Base-by-base conservation (phyloP, 768 basidiomycete genomes). In the Clitopilus hobsonii region DNA sequence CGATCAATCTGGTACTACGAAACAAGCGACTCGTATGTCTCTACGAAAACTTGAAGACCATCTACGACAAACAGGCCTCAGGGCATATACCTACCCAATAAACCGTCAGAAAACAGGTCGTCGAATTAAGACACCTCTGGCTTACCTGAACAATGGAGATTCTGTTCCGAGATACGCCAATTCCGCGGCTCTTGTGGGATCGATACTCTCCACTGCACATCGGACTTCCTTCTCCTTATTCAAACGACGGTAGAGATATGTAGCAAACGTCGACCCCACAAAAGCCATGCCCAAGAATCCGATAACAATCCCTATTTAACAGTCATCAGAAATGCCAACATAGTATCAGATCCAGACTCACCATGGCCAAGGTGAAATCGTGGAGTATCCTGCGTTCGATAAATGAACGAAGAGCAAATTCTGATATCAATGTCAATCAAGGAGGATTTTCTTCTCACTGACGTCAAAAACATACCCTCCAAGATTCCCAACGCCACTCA, bases 401-500 rank as follows among this genome's bases (percentile, higher is more conserved):
- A 69, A n/a, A 69, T 63, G 49, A 71, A 66, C 7, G 62, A 69
- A 11, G 60, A 64, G 16, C 63, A 63, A 6, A 58, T 76, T 64
- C 78, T 79, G 58, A 16, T 18, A 49, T 22, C n/a, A 22, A 3
- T n/a, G 32, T 36, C 32, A 36, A 36, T 36, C 32, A 36, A n/a
- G 32, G 32, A 36, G 32, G 32, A 36, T 36, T 36, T 36, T 36
- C 32, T 14, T n/a, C n/a, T 36, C 32, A 36, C 2, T 11, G 32
- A 36, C n/a, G 32, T 6, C 5, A 23, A 49, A 16, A 20, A 49
- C 62, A 20, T 25, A 64, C 65, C 65, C 67, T 18, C 79, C 79
- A 2, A 81, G 61, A 53, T 82, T 82, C 18, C 74, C 78, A 14
- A 75, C 14, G 28, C 76, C 77, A 36, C 74, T 71, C 16, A 80